Conservation (phyloP, 2,329 filamentous ascomycete genomes). For the Didymella pinodella region DNA sequence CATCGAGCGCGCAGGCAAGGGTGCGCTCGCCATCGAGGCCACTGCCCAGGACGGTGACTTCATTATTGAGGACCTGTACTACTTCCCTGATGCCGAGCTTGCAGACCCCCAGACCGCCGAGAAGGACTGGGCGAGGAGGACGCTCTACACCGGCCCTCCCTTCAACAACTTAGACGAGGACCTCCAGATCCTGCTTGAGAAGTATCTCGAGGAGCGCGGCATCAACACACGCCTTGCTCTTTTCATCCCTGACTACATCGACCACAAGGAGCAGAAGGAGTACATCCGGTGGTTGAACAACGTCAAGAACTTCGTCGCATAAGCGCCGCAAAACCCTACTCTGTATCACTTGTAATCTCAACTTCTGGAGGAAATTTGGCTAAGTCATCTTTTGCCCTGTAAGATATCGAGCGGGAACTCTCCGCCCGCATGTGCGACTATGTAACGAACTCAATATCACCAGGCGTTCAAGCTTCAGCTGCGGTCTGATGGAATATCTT, state of each 20-base stretch:
- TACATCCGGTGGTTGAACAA: conserved; percentile 89
- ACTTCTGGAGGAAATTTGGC: conserved; percentile 22
- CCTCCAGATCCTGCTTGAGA: conserved; percentile 88
- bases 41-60: conserved; percentile 85
- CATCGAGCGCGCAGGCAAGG: conserved; percentile 85
- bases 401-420: conserved; percentile 32
- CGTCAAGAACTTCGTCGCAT: conserved; percentile 83
- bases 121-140: conserved; percentile 76
- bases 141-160: conserved; percentile 86
- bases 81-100: conserved; percentile 79
- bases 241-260: conserved; percentile 95
- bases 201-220: conserved; percentile 93
- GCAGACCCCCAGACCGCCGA: conserved; percentile 80
- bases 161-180: conserved; percentile 97
- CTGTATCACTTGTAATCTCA: conserved; percentile 33
- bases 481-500: too few species aligned
- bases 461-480: conserved; percentile 8
- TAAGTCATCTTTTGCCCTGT: conserved; percentile 27
- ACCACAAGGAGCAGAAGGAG: conserved; percentile 98
- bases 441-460: conserved; percentile 11
- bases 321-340: conserved; percentile 26
- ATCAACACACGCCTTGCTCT: conserved; percentile 85
- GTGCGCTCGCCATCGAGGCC: conserved; percentile 86
- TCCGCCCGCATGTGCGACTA: conserved; percentile 19
- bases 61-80: conserved; percentile 88